Evolutionary conservation across 2,329 filamentous ascomycete genomes (phyloP).

Genomic region (Meredithiella fracta): DNA sequence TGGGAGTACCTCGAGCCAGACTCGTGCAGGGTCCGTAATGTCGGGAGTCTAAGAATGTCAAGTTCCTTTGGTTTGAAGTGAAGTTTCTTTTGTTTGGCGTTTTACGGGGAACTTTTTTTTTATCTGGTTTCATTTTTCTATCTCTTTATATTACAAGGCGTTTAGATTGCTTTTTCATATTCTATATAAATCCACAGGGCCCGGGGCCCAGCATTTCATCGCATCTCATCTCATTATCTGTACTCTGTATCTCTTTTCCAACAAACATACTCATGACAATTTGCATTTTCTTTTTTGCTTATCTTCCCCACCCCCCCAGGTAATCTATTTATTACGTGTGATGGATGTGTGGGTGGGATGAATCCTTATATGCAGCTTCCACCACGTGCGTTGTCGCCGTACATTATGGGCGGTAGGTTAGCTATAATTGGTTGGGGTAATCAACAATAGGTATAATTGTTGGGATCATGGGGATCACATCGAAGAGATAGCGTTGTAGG

Average conservation of each 20-base stretch:
- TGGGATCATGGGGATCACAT: too few relatives aligned
- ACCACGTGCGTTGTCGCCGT: too few relatives aligned
- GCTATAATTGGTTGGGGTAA: too few relatives aligned
- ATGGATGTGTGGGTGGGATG: not conserved
- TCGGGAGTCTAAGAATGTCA: not conserved
- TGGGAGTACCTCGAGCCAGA: constrained; percentile 23
- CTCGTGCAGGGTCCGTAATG: not conserved
- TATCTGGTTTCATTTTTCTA: constrained; percentile 3
- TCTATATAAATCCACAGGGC: not conserved
- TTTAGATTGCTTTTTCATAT: constrained; percentile 3
- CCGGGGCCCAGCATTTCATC: not conserved
- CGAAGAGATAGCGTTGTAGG: too few relatives aligned
- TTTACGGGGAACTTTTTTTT: not conserved
- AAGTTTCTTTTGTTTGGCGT: not conserved
- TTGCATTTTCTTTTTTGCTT: not conserved
- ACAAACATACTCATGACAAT: not conserved
- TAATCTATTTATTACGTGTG: not conserved
- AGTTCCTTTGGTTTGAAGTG: not conserved
- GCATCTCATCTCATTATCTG: constrained; percentile 3
- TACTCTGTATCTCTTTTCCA: not conserved
- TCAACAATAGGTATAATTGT: too few relatives aligned
- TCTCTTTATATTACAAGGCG: not conserved
- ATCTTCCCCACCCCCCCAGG: not conserved
- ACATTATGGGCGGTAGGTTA: too few relatives aligned
- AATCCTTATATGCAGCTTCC: too few relatives aligned